These are phyloP conservation scores for Chrysopogon serrulatus DNA, from an alignment of 176 grass and related monocot genomes.

Conservation along the genomic window DNA sequence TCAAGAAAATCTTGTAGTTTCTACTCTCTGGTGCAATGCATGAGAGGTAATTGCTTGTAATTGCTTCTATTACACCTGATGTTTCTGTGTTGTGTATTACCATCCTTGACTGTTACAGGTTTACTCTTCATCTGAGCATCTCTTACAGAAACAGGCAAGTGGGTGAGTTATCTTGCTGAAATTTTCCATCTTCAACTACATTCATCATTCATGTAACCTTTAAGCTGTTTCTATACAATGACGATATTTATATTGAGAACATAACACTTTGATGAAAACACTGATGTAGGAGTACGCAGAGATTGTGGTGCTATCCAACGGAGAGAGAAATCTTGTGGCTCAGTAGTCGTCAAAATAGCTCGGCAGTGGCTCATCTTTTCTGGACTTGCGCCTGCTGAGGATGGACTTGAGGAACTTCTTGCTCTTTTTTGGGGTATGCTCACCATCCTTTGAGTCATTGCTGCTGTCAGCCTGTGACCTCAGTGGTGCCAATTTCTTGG, in stretches of 20 bases:
- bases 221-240: conserved; percentile 19
- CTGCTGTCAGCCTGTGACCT: conserved; percentile 57
- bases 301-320: neutral
- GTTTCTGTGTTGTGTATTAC: neutral
- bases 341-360: conserved; percentile 76
- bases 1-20: neutral
- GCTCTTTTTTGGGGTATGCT: conserved; percentile 71
- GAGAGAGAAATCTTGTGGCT: neutral
- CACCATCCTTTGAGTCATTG: conserved; percentile 36
- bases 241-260: neutral
- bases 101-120: neutral
- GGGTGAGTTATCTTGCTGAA: neutral
- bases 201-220: neutral
- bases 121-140: neutral
- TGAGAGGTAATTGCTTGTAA: neutral
- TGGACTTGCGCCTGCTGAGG: conserved; percentile 91
- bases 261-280: neutral
- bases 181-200: neutral
- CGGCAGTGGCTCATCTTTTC: conserved; percentile 66
- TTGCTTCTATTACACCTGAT: neutral
- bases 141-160: neutral
- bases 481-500: conserved; percentile 62
- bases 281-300: neutral
- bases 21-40: neutral
- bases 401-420: conserved; percentile 81